Percentiles rank a stretch among this genome's conserved stretches.
These are phyloP conservation scores for Coemansia sp. DNA, from an alignment of 192 early-diverging fungal genomes.

Conservation along the genomic window DNA sequence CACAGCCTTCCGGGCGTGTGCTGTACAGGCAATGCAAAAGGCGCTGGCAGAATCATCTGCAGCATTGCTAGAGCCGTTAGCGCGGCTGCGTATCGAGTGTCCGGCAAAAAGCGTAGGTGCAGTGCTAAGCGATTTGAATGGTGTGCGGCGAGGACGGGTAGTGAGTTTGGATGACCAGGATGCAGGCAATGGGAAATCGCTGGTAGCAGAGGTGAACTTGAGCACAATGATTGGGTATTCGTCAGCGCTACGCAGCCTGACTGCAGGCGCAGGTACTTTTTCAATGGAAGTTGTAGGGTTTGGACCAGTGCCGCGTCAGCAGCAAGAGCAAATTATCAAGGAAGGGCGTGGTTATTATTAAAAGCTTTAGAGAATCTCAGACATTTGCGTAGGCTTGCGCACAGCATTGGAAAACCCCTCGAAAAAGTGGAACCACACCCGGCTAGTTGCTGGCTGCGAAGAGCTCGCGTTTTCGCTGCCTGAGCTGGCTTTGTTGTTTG, in stretches of 20 bases:
- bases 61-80: conserved; percentile 78
- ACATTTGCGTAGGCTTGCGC: conserved; percentile 66
- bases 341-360: conserved; percentile 61
- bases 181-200: conserved; percentile 13
- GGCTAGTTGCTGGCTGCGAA: neutral
- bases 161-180: conserved; percentile 55
- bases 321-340: conserved; percentile 65
- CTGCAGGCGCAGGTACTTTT: conserved; percentile 81
- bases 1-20: conserved; percentile 62
- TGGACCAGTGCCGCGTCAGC: conserved; percentile 71
- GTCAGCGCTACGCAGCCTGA: conserved; percentile 75
- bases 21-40: conserved; percentile 60
- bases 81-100: conserved; percentile 68
- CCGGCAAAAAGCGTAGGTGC: conserved; percentile 70
- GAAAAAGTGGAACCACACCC: conserved; percentile 72
- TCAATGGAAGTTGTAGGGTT: conserved; percentile 82
- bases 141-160: conserved; percentile 70
- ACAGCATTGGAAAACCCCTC: conserved; percentile 94
- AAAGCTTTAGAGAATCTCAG: conserved; percentile 58
- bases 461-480: neutral
- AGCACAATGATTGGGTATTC: conserved; percentile 84
- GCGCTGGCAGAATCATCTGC: conserved; percentile 50
- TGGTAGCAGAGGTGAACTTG: conserved; percentile 67
- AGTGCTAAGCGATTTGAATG: conserved; percentile 79
- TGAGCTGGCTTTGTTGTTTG: neutral